Evolutionary conservation across 164 flowering plant species (phyloP).

Genomic region (Magnolia changhungtana): DNA sequence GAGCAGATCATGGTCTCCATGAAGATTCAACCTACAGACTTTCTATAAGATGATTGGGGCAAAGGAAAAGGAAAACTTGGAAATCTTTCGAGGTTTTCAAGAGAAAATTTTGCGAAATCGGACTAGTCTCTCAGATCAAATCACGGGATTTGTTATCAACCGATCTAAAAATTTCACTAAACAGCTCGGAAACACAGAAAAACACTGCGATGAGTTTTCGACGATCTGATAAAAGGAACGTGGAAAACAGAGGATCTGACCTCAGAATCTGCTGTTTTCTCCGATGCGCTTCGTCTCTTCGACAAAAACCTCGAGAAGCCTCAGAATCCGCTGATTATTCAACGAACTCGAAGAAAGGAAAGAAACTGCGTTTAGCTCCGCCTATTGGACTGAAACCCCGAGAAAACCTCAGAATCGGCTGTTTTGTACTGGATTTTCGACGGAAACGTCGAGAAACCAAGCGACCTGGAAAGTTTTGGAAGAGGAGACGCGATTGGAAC

Average conservation of each 20-base stretch:
- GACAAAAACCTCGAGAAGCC: neutral
- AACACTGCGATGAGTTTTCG: neutral
- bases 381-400: neutral
- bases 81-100: too few species aligned
- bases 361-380: neutral
- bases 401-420: slow-evolving; percentile 1
- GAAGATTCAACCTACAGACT: neutral
- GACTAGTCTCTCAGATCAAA: neutral
- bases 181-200: neutral
- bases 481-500: neutral
- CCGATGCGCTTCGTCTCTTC: too few species aligned
- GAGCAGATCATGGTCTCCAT: slow-evolving; percentile 26
- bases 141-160: neutral
- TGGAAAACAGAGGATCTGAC: slow-evolving; percentile 5
- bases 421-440: neutral
- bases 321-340: neutral
- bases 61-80: too few species aligned
- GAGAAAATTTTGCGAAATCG: neutral
- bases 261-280: too few species aligned
- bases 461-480: neutral
- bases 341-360: neutral
- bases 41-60: neutral
- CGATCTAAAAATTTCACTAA: neutral
- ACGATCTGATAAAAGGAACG: neutral
- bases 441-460: slow-evolving; percentile 9